A percentile compares a stretch with the other conserved stretches of the same genome.
phyloP scores from a whole-genome alignment of 2,329 filamentous ascomycete genomes.

The Mollisia scopiformis region DNA sequence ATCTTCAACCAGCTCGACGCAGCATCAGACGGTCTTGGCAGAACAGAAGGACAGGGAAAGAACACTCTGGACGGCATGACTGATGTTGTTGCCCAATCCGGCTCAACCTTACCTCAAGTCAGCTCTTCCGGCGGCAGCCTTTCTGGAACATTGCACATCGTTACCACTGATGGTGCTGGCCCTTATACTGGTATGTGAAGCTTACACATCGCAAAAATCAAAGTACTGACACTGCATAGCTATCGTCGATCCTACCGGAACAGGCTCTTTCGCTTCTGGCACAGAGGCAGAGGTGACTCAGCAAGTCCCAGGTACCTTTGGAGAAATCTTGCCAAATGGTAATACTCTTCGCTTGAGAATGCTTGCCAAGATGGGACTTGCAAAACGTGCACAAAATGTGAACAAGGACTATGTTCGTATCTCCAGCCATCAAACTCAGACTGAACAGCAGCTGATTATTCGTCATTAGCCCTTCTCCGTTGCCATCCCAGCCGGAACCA shows the following conservation, averaged over 20 bases:
- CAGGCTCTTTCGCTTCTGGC: conserved; percentile 50
- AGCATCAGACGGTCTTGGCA: conserved; percentile 17
- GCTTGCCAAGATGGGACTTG: background rate
- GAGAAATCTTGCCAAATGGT: conserved; percentile 32
- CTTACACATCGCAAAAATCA: background rate
- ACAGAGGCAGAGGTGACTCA: conserved; percentile 55
- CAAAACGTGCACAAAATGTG: conserved; percentile 34
- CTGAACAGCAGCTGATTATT: background rate
- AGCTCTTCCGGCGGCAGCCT: conserved; percentile 38
- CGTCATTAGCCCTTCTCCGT: conserved; percentile 35
- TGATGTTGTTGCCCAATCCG: conserved; percentile 41
- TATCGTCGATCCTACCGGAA: conserved; percentile 50
- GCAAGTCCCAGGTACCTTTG: conserved; percentile 47
- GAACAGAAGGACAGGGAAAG: conserved; percentile 6
- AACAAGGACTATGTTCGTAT: conserved; percentile 39
- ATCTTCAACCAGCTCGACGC: conserved; percentile 40
- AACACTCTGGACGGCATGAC: conserved; percentile 30
- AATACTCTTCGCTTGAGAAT: background rate
- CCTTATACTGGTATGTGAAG: conserved; percentile 34
- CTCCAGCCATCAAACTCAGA: background rate
- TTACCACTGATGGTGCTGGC: conserved; percentile 46
- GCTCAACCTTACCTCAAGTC: conserved; percentile 44
- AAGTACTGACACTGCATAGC: conserved; percentile 11
- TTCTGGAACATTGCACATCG: conserved; percentile 42
- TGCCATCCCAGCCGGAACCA: conserved; percentile 41